Evolutionary conservation across 192 early-diverging fungal species (phyloP).

Genomic region (Coemansia sp.): DNA sequence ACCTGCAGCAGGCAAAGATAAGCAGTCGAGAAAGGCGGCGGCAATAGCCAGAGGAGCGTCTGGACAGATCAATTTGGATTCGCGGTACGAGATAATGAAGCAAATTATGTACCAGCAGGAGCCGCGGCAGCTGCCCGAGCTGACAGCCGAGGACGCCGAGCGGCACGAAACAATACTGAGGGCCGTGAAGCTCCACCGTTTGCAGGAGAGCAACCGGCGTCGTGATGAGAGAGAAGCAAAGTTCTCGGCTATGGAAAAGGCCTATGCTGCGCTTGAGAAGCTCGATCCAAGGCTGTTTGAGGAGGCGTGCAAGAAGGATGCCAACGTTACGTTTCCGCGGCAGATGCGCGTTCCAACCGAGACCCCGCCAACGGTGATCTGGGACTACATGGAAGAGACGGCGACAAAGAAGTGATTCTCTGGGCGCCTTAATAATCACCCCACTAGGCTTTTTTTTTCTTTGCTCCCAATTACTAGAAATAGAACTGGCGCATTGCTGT

Average conservation of each 20-base stretch:
- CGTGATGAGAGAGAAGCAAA: slow-evolving; percentile 55
- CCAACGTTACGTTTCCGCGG: slow-evolving; percentile 64
- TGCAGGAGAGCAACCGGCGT: slow-evolving; percentile 53
- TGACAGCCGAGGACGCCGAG: slow-evolving; percentile 60
- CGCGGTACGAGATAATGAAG: slow-evolving; percentile 70
- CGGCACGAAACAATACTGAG: slow-evolving; percentile 72
- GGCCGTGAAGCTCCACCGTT: slow-evolving; percentile 64
- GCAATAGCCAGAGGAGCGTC: slow-evolving; percentile 7
- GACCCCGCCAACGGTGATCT: slow-evolving; percentile 67
- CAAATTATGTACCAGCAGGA: slow-evolving; percentile 66
- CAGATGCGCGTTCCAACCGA: slow-evolving; percentile 75
- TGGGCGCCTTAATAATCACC: too few relatives aligned
- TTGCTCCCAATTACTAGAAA: too few relatives aligned
- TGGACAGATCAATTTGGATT: slow-evolving; percentile 44
- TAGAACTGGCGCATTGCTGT: too few relatives aligned
- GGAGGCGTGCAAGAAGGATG: slow-evolving; percentile 60
- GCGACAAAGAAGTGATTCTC: neutral
- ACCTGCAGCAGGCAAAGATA: slow-evolving; percentile 15
- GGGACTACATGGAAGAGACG: slow-evolving; percentile 58
- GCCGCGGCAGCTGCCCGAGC: slow-evolving; percentile 39
- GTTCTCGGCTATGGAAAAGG: slow-evolving; percentile 64
- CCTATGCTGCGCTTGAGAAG: slow-evolving; percentile 66
- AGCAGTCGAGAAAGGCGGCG: slow-evolving; percentile 10
- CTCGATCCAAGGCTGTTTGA: slow-evolving; percentile 63
- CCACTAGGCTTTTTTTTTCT: too few relatives aligned